Conservation (phyloP, 2,329 filamentous ascomycete species). For the Ophiocordyceps camponoti-saundersi region DNA sequence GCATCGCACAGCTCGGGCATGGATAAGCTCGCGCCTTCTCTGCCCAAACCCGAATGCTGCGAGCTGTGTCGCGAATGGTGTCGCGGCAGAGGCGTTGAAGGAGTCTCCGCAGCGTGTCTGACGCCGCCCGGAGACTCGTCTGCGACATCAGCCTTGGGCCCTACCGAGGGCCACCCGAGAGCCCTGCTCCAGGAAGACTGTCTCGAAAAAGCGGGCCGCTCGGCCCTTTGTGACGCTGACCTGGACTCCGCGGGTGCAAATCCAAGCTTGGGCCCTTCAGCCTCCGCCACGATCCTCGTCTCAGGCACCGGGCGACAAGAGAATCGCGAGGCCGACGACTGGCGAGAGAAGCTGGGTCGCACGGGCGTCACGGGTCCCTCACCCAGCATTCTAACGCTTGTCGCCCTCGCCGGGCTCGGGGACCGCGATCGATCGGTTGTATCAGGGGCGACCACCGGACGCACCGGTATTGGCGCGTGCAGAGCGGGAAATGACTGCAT, state of each 20-base stretch:
- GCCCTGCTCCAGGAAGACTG: slow-evolving; percentile 38
- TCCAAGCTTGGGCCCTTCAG: slow-evolving; percentile 46
- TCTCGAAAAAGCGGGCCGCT: slow-evolving; percentile 20
- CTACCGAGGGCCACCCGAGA: slow-evolving; percentile 44
- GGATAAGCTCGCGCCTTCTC: slow-evolving; percentile 20
- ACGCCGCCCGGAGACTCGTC: slow-evolving; percentile 10
- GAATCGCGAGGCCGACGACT: slow-evolving; percentile 43
- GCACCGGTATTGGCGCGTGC: background rate
- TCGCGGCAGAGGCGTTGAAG: slow-evolving; percentile 13
- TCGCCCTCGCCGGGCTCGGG: slow-evolving; percentile 8
- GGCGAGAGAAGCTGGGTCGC: slow-evolving; percentile 32
- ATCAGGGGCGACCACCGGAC: slow-evolving; percentile 3
- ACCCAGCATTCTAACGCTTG: background rate
- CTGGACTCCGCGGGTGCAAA: slow-evolving; percentile 31
- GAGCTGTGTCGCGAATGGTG: slow-evolving; percentile 21
- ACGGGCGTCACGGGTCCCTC: slow-evolving; percentile 9
- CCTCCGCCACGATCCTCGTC: slow-evolving; percentile 47
- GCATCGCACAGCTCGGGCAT: slow-evolving; percentile 27
- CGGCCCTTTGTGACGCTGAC: slow-evolving; percentile 10
- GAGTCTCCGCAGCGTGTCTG: background rate
- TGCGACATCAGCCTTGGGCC: slow-evolving; percentile 39
- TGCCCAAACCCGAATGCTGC: slow-evolving; percentile 11
- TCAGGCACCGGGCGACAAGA: slow-evolving; percentile 58
- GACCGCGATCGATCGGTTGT: slow-evolving; percentile 7
- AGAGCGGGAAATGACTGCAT: slow-evolving; percentile 9